Percentiles rank a stretch among this genome's conserved stretches.
These are phyloP conservation scores for Pochonia chlamydosporia DNA, from an alignment of 2,329 filamentous ascomycete species.

Conservation along the genomic window DNA sequence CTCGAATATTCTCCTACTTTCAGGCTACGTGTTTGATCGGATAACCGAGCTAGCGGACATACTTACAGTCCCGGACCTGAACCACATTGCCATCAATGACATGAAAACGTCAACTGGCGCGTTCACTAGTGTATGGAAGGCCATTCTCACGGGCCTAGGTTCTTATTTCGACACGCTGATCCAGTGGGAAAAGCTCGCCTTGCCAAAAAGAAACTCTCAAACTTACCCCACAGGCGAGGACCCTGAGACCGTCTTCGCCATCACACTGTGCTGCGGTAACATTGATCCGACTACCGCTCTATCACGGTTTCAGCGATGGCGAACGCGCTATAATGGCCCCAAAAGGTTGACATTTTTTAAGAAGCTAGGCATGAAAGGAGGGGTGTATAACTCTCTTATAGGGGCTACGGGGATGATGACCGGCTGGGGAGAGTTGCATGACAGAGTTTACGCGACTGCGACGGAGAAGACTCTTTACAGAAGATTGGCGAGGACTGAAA, in stretches of 20 bases:
- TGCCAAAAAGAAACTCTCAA: neutral
- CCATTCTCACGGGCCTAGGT: neutral
- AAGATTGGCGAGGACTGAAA: constrained; percentile 5
- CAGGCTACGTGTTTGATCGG: constrained; percentile 5
- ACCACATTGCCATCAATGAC: neutral
- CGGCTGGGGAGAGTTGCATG: neutral
- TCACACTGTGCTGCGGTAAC: constrained; percentile 5
- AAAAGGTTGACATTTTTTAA: constrained; percentile 5
- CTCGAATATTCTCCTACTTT: neutral
- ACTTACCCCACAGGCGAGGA: constrained; percentile 8
- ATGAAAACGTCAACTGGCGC: neutral
- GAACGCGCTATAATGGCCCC: constrained; percentile 1
- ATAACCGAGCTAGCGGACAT: constrained; percentile 2
- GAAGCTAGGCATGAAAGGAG: neutral
- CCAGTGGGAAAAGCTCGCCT: constrained; percentile 4
- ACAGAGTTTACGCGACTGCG: constrained; percentile 5
- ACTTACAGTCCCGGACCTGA: neutral
- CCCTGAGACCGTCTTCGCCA: constrained; percentile 4
- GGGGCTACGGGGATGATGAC: constrained; percentile 2
- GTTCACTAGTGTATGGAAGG: constrained; percentile 1
- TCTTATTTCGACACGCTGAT: constrained; percentile 6
- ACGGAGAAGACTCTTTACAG: constrained; percentile 3
- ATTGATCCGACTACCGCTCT: constrained; percentile 1
- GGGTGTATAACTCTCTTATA: constrained; percentile 4
- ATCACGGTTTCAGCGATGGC: constrained; percentile 2